A percentile compares a stretch with the other conserved stretches of the same genome.
phyloP scores from a whole-genome alignment of 768 basidiomycete species.

The Pleurotus ostreatus region DNA sequence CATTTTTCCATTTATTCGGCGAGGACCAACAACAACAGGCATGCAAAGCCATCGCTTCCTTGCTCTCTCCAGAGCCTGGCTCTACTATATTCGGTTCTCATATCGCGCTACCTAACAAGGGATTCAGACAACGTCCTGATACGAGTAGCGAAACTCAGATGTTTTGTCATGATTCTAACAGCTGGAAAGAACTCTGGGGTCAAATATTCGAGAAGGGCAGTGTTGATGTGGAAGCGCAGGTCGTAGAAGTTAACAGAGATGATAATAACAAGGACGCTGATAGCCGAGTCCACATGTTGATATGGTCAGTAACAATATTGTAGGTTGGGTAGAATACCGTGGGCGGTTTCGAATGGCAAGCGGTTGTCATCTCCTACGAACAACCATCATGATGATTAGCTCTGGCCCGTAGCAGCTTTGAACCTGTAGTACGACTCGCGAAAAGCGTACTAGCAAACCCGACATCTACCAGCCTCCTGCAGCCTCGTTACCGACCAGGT shows the following conservation, averaged over 20 bases:
- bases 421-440: too few relatives aligned
- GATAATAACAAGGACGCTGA: neutral
- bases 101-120: conserved; percentile 27
- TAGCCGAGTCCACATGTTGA: neutral
- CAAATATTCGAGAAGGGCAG: conserved; percentile 26
- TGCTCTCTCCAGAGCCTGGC: conserved; percentile 38
- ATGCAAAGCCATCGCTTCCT: conserved; percentile 35
- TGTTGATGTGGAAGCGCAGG: conserved; percentile 23
- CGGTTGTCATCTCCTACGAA: too few relatives aligned
- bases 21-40: conserved; percentile 34
- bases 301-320: conserved; percentile 21
- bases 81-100: conserved; percentile 45
- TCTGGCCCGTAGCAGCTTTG: too few relatives aligned
- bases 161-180: conserved; percentile 33
- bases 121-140: conserved; percentile 7
- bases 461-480: too few relatives aligned
- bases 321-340: conserved; percentile 1
- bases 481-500: too few relatives aligned
- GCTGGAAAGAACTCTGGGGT: conserved; percentile 33
- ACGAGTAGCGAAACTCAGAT: conserved; percentile 12
- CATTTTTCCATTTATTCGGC: conserved; percentile 53
- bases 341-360: too few relatives aligned
- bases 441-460: too few relatives aligned
- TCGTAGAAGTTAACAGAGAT: conserved; percentile 16
- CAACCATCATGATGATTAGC: too few relatives aligned